Percentiles rank a stretch among this genome's conserved stretches.
phyloP scores from a whole-genome alignment of 1,139 yeast species.

The Candida sp. region DNA sequence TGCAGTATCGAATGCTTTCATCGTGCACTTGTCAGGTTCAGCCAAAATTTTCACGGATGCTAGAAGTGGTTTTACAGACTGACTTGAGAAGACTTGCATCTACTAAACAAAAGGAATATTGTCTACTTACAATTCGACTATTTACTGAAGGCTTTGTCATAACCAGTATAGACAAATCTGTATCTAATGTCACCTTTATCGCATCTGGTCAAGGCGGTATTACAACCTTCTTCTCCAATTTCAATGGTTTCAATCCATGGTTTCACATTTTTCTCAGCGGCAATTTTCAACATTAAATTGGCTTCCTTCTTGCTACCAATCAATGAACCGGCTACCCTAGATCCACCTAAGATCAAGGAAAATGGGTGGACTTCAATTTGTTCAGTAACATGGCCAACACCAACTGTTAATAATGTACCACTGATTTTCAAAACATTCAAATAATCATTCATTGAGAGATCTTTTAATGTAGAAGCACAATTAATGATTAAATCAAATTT shows the following conservation, averaged over 20 bases:
- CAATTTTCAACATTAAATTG: slow-evolving; percentile 47
- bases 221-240: slow-evolving; percentile 45
- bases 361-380: slow-evolving; percentile 37
- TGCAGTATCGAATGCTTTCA: too few species aligned
- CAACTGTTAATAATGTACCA: slow-evolving; percentile 22
- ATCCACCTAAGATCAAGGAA: slow-evolving; percentile 41
- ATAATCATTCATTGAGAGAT: slow-evolving; percentile 17
- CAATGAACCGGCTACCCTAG: slow-evolving; percentile 35
- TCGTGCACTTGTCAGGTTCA: too few species aligned
- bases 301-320: slow-evolving; percentile 52
- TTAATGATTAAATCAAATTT: slow-evolving; percentile 44
- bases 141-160: slow-evolving; percentile 22
- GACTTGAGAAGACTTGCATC: too few species aligned
- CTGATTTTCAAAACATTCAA: slow-evolving; percentile 19
- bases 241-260: slow-evolving; percentile 59
- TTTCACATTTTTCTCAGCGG: slow-evolving; percentile 44
- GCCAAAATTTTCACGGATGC: too few species aligned
- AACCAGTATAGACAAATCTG: too few species aligned
- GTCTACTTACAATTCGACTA: background rate
- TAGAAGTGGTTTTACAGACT: too few species aligned
- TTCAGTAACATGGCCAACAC: slow-evolving; percentile 22
- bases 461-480: slow-evolving; percentile 47
- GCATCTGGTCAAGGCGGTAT: slow-evolving; percentile 45
- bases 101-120: too few species aligned
- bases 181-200: slow-evolving; percentile 15